Conservation (phyloP, 179 eudicot species). For the Spinacia oleracea region DNA sequence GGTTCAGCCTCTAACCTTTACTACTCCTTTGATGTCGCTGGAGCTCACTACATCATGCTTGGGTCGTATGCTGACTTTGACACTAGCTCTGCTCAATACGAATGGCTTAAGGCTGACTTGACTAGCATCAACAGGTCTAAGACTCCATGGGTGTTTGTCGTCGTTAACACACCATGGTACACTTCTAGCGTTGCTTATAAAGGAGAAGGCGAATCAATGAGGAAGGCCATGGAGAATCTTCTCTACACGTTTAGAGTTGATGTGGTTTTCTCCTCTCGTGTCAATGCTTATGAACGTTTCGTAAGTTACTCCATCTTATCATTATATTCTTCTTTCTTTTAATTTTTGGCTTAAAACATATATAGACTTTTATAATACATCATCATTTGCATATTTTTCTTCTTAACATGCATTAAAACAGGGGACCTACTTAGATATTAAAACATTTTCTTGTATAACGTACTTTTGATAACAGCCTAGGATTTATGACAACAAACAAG, state of each 20-base stretch:
- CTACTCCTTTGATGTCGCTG: constrained; percentile 68
- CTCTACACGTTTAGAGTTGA: constrained; percentile 55
- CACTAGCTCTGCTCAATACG: constrained; percentile 54
- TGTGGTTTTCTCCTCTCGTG: constrained; percentile 60
- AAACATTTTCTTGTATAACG: too few species aligned
- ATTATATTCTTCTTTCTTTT: too few species aligned
- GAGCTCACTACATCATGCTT: constrained; percentile 58
- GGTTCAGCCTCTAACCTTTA: constrained; percentile 63
- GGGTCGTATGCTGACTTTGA: constrained; percentile 66
- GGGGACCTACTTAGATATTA: not conserved
- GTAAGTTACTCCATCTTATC: constrained; percentile 45
- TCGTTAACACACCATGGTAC: constrained; percentile 72
- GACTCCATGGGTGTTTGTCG: constrained; percentile 66
- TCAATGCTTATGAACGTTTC: constrained; percentile 76
- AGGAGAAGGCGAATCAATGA: constrained; percentile 75
- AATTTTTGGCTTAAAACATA: too few species aligned
- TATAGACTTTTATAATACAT: too few species aligned
- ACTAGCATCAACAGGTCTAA: constrained; percentile 36
- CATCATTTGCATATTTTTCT: too few species aligned
- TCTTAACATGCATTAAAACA: too few species aligned
- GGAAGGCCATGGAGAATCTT: constrained; percentile 57
- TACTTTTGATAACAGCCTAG: constrained; percentile 22
- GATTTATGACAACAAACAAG: constrained; percentile 21
- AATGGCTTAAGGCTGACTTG: constrained; percentile 61
- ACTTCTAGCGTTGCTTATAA: constrained; percentile 58